Evolutionary conservation across 129 eudicot species (phyloP), one percentile per base, ranked within the genome.

Genomic region (Tanacetum coccineum): DNA sequence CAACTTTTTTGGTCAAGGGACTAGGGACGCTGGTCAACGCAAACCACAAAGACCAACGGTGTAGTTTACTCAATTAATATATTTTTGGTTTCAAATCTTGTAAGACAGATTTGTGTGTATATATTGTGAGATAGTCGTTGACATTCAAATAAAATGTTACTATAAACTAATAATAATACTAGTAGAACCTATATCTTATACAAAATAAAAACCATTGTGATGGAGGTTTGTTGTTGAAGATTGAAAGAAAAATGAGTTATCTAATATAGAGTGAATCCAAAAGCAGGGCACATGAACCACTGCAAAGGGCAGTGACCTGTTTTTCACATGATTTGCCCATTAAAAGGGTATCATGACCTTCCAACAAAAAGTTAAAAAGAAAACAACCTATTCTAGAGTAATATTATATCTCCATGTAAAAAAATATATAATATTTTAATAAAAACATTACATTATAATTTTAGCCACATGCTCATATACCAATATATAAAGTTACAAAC

Each of bases 271-370:
- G 56, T 42, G 65, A 57, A 42, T 56, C 64, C 74, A 69, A 69
- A 42, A 66, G 61, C 13, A 64, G 10, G 17, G 73, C 64, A 68
- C 59, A 46, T 53, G 63, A 72, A 52, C 63, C 62, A 52, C 56
- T 42, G 49, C 70, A 54, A 50, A 65, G 22, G 72, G 51, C 60
- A 73, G 64, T 73, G 78, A 73, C 78, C 71, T 64, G 50, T 55
- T 46, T 22, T 66, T 74, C 78, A 74, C 78, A 74, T 74, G 78
- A 74, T 74, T 46, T 64, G 72, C 78, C 78, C 67, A 55, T 66
- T 30, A 56, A 50, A 73, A 72, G 72, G 67, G 67, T 67, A 74
- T 74, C 67, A 74, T 45, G 59, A 46, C 53, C 62, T 65, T 74
- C 78, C 73, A 67, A 52, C 55, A 74, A 65, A 66, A 74, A 74